phyloP scores from a whole-genome alignment of 495 filamentous ascomycete genomes.

The Trichoderma erinaceum region DNA sequence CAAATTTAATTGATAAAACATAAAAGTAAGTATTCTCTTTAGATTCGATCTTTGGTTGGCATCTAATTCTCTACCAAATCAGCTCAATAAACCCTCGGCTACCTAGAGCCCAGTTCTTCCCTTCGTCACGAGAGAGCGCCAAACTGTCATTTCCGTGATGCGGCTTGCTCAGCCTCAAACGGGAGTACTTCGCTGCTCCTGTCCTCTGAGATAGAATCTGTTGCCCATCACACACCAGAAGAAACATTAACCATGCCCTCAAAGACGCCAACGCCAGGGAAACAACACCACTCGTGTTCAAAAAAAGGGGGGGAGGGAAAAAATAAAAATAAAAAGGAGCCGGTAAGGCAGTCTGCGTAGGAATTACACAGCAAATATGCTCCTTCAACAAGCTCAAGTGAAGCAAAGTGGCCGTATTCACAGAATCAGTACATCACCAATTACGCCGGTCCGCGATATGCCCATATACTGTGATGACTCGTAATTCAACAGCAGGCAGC shows the following conservation, averaged over 20 bases:
- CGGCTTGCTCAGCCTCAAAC: background rate
- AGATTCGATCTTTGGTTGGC: background rate
- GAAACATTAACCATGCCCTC: background rate
- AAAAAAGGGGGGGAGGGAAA: slow-evolving; percentile 2
- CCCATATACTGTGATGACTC: background rate
- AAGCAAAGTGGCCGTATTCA: background rate
- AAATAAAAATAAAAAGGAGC: background rate
- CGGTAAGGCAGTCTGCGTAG: background rate
- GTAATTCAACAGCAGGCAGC: background rate
- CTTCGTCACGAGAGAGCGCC: background rate
- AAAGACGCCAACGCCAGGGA: slow-evolving; percentile 15
- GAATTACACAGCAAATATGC: background rate
- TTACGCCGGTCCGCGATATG: background rate
- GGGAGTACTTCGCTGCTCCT: background rate
- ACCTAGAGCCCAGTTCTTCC: background rate
- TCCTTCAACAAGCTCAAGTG: background rate
- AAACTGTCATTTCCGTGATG: background rate
- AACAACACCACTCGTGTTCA: background rate
- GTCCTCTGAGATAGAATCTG: background rate
- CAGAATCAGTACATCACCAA: background rate
- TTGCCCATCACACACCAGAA: background rate
- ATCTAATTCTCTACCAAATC: slow-evolving; percentile 11
- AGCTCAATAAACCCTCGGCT: background rate
- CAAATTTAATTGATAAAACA: background rate
- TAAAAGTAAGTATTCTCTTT: slow-evolving; percentile 1